A percentile compares a stretch with the other conserved stretches of the same genome.
These are phyloP conservation scores for Nigrospora oryzae DNA, from an alignment of 2,329 filamentous ascomycete genomes.

Conservation along the genomic window DNA sequence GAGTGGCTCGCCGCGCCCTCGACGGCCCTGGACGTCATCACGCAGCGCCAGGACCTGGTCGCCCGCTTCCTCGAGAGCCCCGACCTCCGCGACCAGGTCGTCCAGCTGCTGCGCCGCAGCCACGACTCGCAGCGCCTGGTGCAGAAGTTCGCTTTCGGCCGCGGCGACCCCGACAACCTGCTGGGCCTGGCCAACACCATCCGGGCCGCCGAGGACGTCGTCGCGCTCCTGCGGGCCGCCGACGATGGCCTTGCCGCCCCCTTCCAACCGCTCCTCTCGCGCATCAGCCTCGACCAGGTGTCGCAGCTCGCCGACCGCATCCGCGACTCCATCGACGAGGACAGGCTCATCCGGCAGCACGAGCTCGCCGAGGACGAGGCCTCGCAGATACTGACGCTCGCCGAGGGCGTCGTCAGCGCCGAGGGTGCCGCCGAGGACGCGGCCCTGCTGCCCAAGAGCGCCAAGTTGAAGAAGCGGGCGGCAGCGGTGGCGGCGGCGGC, in stretches of 20 bases:
- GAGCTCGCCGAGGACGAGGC: slow-evolving; percentile 65
- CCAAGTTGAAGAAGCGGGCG: slow-evolving; percentile 28
- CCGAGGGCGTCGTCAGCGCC: slow-evolving; percentile 59
- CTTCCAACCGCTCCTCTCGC: slow-evolving; percentile 21
- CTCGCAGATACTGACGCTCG: slow-evolving; percentile 62
- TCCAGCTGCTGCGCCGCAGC: slow-evolving; percentile 60
- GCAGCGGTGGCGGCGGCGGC: slow-evolving; percentile 33
- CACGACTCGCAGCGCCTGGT: slow-evolving; percentile 84
- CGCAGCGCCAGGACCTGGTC: slow-evolving; percentile 73
- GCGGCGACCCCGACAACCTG: slow-evolving; percentile 88
- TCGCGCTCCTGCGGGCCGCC: slow-evolving; percentile 30
- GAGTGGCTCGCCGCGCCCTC: slow-evolving; percentile 88
- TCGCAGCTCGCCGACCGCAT: slow-evolving; percentile 63
- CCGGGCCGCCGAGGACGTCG: slow-evolving; percentile 60
- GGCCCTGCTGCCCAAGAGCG: slow-evolving; percentile 44
- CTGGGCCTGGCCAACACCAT: slow-evolving; percentile 78
- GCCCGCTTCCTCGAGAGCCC: slow-evolving; percentile 60
- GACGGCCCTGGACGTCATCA: slow-evolving; percentile 74
- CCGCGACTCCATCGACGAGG: slow-evolving; percentile 77
- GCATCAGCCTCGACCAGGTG: slow-evolving; percentile 61
- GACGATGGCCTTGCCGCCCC: background rate
- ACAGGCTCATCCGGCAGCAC: slow-evolving; percentile 76
- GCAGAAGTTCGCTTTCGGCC: slow-evolving; percentile 87
- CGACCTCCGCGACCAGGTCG: slow-evolving; percentile 61
- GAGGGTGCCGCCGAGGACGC: slow-evolving; percentile 55